A percentile compares a stretch with the other conserved stretches of the same genome.
Evolutionary conservation across 148 eudicot genomes (phyloP).

Genomic region (Heliosperma pusillum): DNA sequence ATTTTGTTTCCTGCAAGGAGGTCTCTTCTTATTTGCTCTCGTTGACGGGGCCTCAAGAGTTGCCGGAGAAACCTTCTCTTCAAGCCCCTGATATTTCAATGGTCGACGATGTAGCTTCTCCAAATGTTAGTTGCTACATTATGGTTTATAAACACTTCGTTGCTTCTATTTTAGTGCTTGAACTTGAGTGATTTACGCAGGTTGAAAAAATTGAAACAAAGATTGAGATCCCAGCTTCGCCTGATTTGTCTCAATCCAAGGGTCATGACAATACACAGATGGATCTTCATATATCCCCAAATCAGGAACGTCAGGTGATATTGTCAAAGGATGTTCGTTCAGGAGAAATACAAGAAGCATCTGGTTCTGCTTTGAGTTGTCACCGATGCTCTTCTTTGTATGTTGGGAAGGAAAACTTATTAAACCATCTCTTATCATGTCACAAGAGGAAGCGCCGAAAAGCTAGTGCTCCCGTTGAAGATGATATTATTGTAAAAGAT

Average conservation of each 20-base stretch:
- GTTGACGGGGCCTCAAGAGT: slow-evolving; percentile 49
- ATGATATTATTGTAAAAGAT: slow-evolving; percentile 49
- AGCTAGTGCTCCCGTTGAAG: slow-evolving; percentile 52
- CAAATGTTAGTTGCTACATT: slow-evolving; percentile 45
- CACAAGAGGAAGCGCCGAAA: slow-evolving; percentile 65
- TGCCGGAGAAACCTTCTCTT: slow-evolving; percentile 25
- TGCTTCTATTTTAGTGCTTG: slow-evolving; percentile 1
- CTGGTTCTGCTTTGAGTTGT: slow-evolving; percentile 41
- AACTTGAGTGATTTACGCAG: slow-evolving; percentile 32
- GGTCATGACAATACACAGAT: slow-evolving; percentile 36
- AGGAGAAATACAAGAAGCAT: slow-evolving; percentile 29
- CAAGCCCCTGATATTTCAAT: slow-evolving; percentile 28
- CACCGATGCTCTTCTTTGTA: slow-evolving; percentile 56
- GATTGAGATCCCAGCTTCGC: slow-evolving; percentile 26
- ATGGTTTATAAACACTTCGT: slow-evolving; percentile 1
- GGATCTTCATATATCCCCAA: slow-evolving; percentile 11
- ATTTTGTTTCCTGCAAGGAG: slow-evolving; percentile 84
- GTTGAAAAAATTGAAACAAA: slow-evolving; percentile 28
- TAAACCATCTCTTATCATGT: slow-evolving; percentile 61
- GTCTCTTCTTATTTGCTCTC: slow-evolving; percentile 78
- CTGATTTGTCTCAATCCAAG: slow-evolving; percentile 21
- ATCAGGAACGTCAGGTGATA: slow-evolving; percentile 38
- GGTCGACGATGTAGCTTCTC: slow-evolving; percentile 27
- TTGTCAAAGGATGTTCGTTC: slow-evolving; percentile 28
- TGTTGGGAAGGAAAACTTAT: slow-evolving; percentile 44